phyloP scores from a whole-genome alignment of 2,329 filamentous ascomycete genomes.

The Orbilia quercus region DNA sequence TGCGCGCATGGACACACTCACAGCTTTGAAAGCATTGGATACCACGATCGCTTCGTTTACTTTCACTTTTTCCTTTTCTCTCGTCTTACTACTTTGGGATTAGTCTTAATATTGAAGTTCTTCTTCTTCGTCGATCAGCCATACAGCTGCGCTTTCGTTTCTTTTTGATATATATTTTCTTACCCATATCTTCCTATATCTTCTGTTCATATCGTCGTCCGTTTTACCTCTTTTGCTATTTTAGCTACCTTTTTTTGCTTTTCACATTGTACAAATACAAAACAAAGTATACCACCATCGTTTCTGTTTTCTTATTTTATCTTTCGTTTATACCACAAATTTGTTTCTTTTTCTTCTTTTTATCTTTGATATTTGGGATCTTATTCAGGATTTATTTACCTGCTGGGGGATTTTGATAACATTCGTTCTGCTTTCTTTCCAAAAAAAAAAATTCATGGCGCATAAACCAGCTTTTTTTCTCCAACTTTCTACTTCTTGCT shows the following conservation, averaged over 20 bases:
- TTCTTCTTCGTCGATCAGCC: slow-evolving; percentile 4
- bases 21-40: slow-evolving; percentile 23
- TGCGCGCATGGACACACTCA: too few species aligned
- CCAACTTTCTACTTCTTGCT: slow-evolving; percentile 4
- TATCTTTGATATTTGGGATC: slow-evolving; percentile 22
- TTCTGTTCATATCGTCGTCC: slow-evolving; percentile 3
- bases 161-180: slow-evolving; percentile 31
- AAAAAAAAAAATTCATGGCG: slow-evolving; percentile 25
- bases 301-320: slow-evolving; percentile 42
- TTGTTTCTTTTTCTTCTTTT: slow-evolving; percentile 23
- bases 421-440: slow-evolving; percentile 37
- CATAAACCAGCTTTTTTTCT: slow-evolving; percentile 34
- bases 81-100: slow-evolving; percentile 12
- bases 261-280: slow-evolving; percentile 56
- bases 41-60: slow-evolving; percentile 41
- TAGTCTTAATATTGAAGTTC: slow-evolving; percentile 29
- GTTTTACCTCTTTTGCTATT: background rate
- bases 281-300: slow-evolving; percentile 51
- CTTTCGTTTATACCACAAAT: slow-evolving; percentile 56
- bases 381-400: slow-evolving; percentile 27
- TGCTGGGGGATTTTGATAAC: slow-evolving; percentile 16
- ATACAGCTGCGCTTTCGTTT: slow-evolving; percentile 21
- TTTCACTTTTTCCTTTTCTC: slow-evolving; percentile 31
- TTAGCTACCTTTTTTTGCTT: background rate
- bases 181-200: slow-evolving; percentile 20